Evolutionary conservation across 2,329 filamentous ascomycete species (phyloP), one percentile per base, ranked within the genome.

Genomic region (Fusarium coicis): DNA sequence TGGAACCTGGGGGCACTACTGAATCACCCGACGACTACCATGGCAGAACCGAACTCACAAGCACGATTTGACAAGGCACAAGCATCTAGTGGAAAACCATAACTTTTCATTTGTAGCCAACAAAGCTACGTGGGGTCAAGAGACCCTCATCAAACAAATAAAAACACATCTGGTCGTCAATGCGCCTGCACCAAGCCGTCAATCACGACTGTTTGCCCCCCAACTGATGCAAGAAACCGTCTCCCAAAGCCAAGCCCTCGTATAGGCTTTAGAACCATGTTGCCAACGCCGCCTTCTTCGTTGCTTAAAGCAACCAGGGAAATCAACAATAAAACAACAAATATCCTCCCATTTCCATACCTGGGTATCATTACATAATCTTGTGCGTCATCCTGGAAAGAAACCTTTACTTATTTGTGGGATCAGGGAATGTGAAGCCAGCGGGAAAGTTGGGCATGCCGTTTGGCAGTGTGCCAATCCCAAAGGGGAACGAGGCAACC

Each of bases 401-500:
- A 63, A 68, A 54, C 53, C 55, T 37, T 64, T 68, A 73, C 28
- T 75, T 63, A 21, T 57, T 47, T 46, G 65, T 76, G 18, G 81
- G 80, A 62, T 83, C 81, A 6, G 83, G 83, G 56, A 84, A 84
- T 23, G 78, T 71, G 59, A 84, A 84, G 23, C 82, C 82, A 15
- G 80, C 71, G 8, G 83, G 83, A 64, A 84, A 84, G 74, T 79
- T 81, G 58, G 83, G 83, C 82, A 84, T 84, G 56, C 83, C 83
- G 36, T 83, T 84, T 11, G 83, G 81, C 61, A 84, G 58, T 14
- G 81, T 83, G 37, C 80, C 79, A 47, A 84, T 82, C 43, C 83
- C 83, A 42, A 84, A 84, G 7, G 83, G 82, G 52, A 84, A 84
- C 9, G 73, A 72, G 10, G 69, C 52, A 61, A 76, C 69, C 57